Conservation (phyloP, 75 land plant species). For the Sequoia sempervirens region DNA sequence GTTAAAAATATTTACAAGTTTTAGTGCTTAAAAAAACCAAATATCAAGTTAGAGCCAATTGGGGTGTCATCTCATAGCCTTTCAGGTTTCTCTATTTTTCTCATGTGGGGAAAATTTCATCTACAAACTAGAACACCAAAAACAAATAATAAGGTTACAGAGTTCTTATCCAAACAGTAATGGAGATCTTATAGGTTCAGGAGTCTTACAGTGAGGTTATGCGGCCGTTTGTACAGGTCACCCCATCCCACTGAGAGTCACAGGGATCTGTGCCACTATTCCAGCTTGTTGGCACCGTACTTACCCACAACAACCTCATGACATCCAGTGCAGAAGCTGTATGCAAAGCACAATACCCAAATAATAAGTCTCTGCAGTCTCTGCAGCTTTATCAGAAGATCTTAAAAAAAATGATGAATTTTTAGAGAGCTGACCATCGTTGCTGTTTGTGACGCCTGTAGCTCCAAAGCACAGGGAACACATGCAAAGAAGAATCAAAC, state of each 20-base stretch:
- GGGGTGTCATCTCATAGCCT: no score
- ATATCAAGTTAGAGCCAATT: no score
- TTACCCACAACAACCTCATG: not conserved
- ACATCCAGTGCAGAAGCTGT: not conserved
- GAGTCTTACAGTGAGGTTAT: not conserved
- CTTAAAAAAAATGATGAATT: not conserved
- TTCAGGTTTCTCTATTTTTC: no score
- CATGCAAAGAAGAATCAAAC: not conserved
- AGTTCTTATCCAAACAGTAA: not conserved
- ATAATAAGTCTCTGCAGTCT: not conserved
- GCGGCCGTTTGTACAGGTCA: not conserved
- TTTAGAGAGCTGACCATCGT: not conserved
- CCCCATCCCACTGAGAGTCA: conserved; percentile 5
- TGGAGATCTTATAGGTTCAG: not conserved
- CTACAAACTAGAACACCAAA: no score
- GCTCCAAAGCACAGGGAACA: not conserved
- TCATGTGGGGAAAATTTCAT: no score
- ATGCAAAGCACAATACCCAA: not conserved
- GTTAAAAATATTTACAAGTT: no score
- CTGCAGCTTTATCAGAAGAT: not conserved
- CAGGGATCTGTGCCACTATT: conserved; percentile 1
- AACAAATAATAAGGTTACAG: not conserved
- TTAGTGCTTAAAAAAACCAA: no score
- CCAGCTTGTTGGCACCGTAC: not conserved
- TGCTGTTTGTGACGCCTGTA: not conserved